Base-by-base conservation (phyloP, 2,329 filamentous ascomycete species). In the Xylariaceae sp. region DNA sequence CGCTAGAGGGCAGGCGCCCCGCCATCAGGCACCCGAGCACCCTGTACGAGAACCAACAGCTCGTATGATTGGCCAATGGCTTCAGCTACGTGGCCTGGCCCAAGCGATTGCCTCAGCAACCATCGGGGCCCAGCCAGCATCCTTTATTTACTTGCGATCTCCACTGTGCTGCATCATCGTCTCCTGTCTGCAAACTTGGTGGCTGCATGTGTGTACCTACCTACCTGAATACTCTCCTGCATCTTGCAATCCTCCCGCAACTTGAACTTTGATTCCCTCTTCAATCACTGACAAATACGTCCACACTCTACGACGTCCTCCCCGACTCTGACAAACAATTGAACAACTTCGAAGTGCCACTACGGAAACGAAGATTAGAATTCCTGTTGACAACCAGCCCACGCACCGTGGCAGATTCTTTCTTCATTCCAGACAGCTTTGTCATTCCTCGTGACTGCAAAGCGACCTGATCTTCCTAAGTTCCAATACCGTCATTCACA, bases 91-190 rank as follows among this genome's bases (percentile, higher is more conserved):
- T 55, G 57, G 57, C 40, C 55, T 51, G 55, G 54, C 50, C 56
- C 34, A 54, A 39, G 36, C 46, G 45, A 64, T 66, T 56, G 38
- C 60, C 58, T 50, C 45, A 55, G 62, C 63, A 66, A 66, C 63
- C 40, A 45, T 4, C 22, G 7, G n/a, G 48, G 34, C 59, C 62
- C 62, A 66, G 63, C 63, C 63, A 65, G 4, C 62, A 62, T 60
- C 56, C 61, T 66, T 64, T 66, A 63, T 66, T 65, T 64, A 63
- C 61, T 61, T 58, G 49, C 46, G 39, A 36, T 16, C 47, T 48
- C 40, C 49, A 50, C 53, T 49, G 45, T 38, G 34, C 42, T 47
- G 51, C 54, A 45, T 50, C 56, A 56, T 57, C 56, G 55, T 53
- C 22, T 28, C 4, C 22, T 16, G 19, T 17, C 19, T 34, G 38